A percentile compares a stretch with the other conserved stretches of the same genome.
phyloP scores from a whole-genome alignment of 768 basidiomycete species.

The Mrakia hoshinonis region DNA sequence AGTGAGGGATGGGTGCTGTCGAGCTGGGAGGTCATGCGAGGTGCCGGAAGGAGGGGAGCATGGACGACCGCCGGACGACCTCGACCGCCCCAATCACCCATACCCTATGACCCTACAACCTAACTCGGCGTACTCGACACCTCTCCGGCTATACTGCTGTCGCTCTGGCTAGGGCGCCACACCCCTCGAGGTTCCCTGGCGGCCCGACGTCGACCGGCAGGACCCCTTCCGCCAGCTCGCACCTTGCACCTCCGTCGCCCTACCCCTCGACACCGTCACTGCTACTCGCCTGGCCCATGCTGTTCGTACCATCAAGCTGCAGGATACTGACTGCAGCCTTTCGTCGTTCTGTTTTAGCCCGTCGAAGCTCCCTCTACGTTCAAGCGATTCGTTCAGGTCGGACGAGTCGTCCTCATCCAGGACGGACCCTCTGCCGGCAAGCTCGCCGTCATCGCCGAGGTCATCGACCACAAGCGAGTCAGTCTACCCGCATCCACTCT shows the following conservation, averaged over 20 bases:
- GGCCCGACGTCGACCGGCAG: neutral
- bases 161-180: neutral
- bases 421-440: constrained; percentile 74
- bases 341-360: neutral
- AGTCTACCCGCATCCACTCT: constrained; percentile 39
- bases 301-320: neutral
- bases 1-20: neutral
- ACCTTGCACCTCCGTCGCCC: neutral
- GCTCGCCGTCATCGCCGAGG: constrained; percentile 91
- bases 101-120: constrained; percentile 11
- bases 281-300: neutral
- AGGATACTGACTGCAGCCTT: constrained; percentile 12
- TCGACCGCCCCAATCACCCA: neutral
- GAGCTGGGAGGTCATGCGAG: neutral
- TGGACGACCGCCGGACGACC: neutral
- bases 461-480: constrained; percentile 98
- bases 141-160: neutral
- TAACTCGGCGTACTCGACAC: neutral
- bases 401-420: constrained; percentile 95
- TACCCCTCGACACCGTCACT: neutral
- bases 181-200: neutral
- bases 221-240: too few relatives aligned
- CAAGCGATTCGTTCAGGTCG: constrained; percentile 96
- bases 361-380: constrained; percentile 68
- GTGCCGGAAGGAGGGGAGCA: neutral